Conservation (phyloP, 495 filamentous ascomycete genomes). For the Penicillium daleae region DNA sequence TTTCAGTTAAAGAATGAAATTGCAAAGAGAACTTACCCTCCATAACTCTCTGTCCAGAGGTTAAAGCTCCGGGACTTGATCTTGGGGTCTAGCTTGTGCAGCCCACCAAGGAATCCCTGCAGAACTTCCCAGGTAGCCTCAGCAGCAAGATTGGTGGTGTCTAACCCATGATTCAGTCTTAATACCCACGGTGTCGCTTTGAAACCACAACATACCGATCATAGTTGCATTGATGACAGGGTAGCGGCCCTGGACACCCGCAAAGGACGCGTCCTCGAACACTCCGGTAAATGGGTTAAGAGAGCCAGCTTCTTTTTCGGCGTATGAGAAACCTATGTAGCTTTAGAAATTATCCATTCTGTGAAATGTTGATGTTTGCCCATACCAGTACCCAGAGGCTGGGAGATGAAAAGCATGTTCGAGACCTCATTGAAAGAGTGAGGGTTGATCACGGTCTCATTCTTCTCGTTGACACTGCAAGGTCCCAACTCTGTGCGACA, state of each 20-base stretch:
- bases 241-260: constrained; percentile 51
- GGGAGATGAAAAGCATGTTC: constrained; percentile 76
- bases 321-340: constrained; percentile 57
- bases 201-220: constrained; percentile 30
- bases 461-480: constrained; percentile 56
- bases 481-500: constrained; percentile 58
- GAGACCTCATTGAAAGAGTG: constrained; percentile 75
- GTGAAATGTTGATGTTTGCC: not conserved
- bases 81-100: constrained; percentile 51
- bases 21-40: constrained; percentile 59
- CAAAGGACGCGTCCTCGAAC: constrained; percentile 45
- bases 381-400: constrained; percentile 61
- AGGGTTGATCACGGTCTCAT: constrained; percentile 57
- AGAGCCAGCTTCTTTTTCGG: constrained; percentile 43
- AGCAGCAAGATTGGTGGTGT: constrained; percentile 59
- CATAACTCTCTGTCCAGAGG: constrained; percentile 60
- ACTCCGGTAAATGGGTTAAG: constrained; percentile 49
- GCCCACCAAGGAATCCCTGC: constrained; percentile 57
- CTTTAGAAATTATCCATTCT: constrained; percentile 4
- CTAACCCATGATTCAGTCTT: constrained; percentile 17
- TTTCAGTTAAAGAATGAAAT: not conserved
- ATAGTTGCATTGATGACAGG: constrained; percentile 51
- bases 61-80: constrained; percentile 58
- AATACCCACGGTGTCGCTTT: too few species aligned
- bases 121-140: constrained; percentile 60